Percentiles rank a stretch among this genome's conserved stretches.
Conservation (phyloP, 106 monocot genomes). For the Apostasia shenzhenica region DNA sequence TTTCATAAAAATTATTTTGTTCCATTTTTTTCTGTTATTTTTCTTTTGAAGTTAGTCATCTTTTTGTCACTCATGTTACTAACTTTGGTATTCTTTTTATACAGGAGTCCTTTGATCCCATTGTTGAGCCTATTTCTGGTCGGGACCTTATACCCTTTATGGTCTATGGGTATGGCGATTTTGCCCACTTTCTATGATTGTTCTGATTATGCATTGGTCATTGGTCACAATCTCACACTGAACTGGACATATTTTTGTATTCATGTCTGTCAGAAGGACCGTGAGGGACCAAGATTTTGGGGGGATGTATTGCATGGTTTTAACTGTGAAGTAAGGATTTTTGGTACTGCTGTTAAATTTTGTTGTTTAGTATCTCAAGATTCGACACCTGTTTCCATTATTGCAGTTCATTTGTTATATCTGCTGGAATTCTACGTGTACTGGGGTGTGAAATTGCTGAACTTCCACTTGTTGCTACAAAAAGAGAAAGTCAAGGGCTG, state of each 20-base stretch:
- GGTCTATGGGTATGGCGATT: constrained; percentile 81
- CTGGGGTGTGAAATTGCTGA: constrained; percentile 83
- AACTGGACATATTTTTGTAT: constrained; percentile 1
- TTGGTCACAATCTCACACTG: not conserved
- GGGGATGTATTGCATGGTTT: constrained; percentile 80
- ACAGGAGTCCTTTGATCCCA: constrained; percentile 95
- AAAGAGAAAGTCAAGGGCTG: constrained; percentile 67
- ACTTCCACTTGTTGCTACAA: constrained; percentile 93
- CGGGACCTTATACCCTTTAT: constrained; percentile 85
- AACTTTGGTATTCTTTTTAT: constrained; percentile 5
- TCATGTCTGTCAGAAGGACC: constrained; percentile 37
- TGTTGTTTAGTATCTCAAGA: not conserved
- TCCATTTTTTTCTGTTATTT: not conserved
- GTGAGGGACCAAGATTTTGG: constrained; percentile 81
- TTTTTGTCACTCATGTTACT: not conserved
- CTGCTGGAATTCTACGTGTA: constrained; percentile 77
- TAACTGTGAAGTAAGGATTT: constrained; percentile 64
- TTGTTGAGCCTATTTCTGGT: constrained; percentile 72
- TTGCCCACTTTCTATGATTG: not conserved
- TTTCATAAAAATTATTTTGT: not conserved
- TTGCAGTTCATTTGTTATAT: constrained; percentile 74
- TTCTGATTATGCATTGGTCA: not conserved
- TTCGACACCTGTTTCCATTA: not conserved
- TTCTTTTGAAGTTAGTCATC: not conserved
- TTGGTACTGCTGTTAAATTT: constrained; percentile 1